Conservation (phyloP, 768 basidiomycete species). For the Termitomyces sp. region DNA sequence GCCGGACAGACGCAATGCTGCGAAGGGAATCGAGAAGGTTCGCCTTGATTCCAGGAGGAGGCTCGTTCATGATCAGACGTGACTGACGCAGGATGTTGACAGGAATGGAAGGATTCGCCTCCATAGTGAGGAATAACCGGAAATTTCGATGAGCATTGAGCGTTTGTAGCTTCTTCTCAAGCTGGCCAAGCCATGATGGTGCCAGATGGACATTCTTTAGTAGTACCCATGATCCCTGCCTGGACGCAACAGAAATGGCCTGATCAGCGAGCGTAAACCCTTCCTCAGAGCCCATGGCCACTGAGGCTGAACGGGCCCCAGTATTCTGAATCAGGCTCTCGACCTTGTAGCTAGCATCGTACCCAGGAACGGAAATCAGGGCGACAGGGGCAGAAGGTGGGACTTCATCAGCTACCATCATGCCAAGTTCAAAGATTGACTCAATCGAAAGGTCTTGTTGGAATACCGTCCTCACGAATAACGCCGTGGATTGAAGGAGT, state of each 20-base stretch:
- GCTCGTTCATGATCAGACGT: constrained; percentile 97
- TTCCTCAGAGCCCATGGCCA: constrained; percentile 98
- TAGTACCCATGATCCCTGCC: constrained; percentile 94
- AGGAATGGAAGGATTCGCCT: constrained; percentile 90
- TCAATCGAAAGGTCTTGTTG: constrained; percentile 71
- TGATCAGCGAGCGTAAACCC: constrained; percentile 96
- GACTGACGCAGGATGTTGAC: constrained; percentile 97
- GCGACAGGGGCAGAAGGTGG: constrained; percentile 80
- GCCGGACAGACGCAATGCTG: constrained; percentile 62
- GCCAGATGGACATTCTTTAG: constrained; percentile 97
- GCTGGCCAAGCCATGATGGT: constrained; percentile 89
- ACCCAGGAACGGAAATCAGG: constrained; percentile 89
- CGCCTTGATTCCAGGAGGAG: constrained; percentile 94
- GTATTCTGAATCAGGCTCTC: constrained; percentile 81
- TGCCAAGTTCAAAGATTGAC: constrained; percentile 69
- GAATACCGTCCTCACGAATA: constrained; percentile 76
- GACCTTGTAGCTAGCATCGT: constrained; percentile 97
- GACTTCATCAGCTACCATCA: constrained; percentile 78
- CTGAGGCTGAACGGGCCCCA: constrained; percentile 74
- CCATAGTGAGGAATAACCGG: constrained; percentile 98
- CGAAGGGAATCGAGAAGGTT: constrained; percentile 89
- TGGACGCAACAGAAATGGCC: constrained; percentile 87
- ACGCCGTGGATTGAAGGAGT: constrained; percentile 73
- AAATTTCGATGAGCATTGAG: constrained; percentile 86
- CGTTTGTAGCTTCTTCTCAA: constrained; percentile 95